Evolutionary conservation across 2,329 filamentous ascomycete species (phyloP).

Genomic region (Calonectria hongkongensis): DNA sequence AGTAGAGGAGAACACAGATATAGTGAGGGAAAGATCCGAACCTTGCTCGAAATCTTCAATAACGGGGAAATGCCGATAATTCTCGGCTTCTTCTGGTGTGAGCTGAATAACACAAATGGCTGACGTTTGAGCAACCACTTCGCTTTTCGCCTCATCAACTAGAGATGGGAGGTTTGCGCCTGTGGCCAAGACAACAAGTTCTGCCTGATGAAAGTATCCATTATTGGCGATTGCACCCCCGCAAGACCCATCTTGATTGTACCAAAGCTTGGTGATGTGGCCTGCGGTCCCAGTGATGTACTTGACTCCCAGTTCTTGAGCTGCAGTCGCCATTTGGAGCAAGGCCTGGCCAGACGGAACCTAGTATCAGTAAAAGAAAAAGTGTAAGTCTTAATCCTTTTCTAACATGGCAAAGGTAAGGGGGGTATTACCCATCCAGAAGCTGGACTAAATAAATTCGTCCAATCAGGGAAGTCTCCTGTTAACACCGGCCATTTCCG

Average conservation of each 20-base stretch:
- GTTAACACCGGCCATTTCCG: conserved; percentile 56
- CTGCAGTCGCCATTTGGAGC: conserved; percentile 57
- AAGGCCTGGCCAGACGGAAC: conserved; percentile 55
- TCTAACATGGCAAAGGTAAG: not conserved
- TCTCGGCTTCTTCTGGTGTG: conserved; percentile 72
- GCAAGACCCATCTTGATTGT: conserved; percentile 51
- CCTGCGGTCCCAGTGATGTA: conserved; percentile 56
- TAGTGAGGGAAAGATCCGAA: conserved; percentile 1
- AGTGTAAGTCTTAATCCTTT: not conserved
- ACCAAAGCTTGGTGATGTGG: conserved; percentile 49
- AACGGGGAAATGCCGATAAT: conserved; percentile 65
- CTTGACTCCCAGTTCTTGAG: conserved; percentile 51
- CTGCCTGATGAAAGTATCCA: conserved; percentile 69
- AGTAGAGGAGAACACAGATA: not conserved
- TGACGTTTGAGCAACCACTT: conserved; percentile 79
- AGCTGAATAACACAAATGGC: conserved; percentile 78
- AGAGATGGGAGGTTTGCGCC: conserved; percentile 80
- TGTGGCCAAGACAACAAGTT: conserved; percentile 78
- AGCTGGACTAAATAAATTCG: conserved; percentile 52
- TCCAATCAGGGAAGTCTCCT: conserved; percentile 54
- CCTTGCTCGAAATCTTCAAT: conserved; percentile 57
- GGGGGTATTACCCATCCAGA: conserved; percentile 56
- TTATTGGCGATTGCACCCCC: conserved; percentile 70
- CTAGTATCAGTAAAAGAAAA: conserved; percentile 23
- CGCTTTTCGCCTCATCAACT: conserved; percentile 75